phyloP scores from a whole-genome alignment of 768 basidiomycete genomes.

The Suillus paluster region DNA sequence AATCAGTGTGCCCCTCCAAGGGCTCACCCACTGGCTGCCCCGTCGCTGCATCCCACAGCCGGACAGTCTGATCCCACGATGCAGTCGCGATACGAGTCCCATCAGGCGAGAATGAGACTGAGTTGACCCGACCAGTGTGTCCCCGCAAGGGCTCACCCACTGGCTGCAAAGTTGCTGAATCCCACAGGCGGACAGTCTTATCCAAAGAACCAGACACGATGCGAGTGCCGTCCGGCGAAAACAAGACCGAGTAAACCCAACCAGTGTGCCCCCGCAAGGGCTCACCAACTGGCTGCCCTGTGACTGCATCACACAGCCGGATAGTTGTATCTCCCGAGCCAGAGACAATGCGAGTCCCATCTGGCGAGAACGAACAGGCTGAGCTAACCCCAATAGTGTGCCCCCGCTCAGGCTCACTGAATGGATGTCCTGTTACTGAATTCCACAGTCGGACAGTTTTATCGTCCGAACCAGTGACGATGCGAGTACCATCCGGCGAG shows the following conservation, averaged over 20 bases:
- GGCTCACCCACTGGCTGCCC: constrained; percentile 9
- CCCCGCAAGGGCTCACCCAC: background rate
- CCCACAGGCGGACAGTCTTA: background rate
- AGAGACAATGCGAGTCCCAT: constrained; percentile 7
- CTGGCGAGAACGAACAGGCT: constrained; percentile 10
- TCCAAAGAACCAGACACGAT: background rate
- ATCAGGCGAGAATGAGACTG: constrained; percentile 7
- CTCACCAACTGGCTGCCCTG: background rate
- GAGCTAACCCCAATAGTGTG: background rate
- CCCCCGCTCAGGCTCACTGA: background rate
- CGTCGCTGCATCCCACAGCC: constrained; percentile 23
- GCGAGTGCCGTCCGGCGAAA: constrained; percentile 12
- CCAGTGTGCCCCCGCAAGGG: constrained; percentile 5
- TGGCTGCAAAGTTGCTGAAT: background rate
- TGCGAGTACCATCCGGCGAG: constrained; percentile 20
- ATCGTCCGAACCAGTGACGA: constrained; percentile 24
- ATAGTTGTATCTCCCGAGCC: constrained; percentile 2
- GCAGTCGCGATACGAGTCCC: constrained; percentile 17
- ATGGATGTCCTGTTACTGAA: background rate
- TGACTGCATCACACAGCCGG: constrained; percentile 8
- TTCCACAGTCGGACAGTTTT: constrained; percentile 22
- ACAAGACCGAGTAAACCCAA: constrained; percentile 8
- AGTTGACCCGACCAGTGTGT: background rate
- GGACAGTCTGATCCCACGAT: constrained; percentile 17
- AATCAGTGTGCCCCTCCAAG: background rate